Conservation (phyloP, 73 alveolate species). For the Tetrahymena elliotti region DNA sequence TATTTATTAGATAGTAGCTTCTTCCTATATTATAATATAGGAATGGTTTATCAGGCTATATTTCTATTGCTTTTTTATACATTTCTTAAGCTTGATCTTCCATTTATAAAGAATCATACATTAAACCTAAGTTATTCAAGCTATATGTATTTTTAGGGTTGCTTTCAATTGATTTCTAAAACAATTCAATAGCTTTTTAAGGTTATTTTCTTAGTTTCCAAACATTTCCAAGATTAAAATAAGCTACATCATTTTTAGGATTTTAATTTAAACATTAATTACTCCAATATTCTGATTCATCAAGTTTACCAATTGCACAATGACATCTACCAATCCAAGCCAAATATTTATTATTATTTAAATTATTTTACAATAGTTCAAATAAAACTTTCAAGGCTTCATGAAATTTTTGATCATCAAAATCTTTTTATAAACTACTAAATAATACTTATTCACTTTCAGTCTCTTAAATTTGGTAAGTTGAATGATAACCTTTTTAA, state of each 20-base stretch:
- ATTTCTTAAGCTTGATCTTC: not conserved
- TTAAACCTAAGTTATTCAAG: not conserved
- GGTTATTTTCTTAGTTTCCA: not conserved
- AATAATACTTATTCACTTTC: not conserved
- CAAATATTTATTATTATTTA: not conserved
- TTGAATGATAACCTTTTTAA: too few relatives aligned
- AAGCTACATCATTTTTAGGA: not conserved
- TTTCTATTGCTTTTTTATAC: not conserved
- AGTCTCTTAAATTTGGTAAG: too few relatives aligned
- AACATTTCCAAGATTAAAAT: not conserved
- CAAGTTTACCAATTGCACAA: not conserved
- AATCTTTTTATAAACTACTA: not conserved
- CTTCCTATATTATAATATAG: not conserved
- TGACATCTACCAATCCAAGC: not conserved
- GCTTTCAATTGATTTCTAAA: not conserved
- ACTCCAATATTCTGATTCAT: not conserved
- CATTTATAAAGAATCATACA: not conserved
- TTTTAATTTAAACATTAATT: not conserved
- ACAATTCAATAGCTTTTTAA: not conserved
- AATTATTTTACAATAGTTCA: not conserved
- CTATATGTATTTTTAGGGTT: not conserved
- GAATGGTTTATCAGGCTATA: not conserved
- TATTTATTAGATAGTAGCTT: not conserved
- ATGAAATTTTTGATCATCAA: not conserved
- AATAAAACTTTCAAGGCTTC: not conserved